A percentile compares a stretch with the other conserved stretches of the same genome.
Evolutionary conservation across 2,329 filamentous ascomycete species (phyloP).

Genomic region (Trichoderma sp.): DNA sequence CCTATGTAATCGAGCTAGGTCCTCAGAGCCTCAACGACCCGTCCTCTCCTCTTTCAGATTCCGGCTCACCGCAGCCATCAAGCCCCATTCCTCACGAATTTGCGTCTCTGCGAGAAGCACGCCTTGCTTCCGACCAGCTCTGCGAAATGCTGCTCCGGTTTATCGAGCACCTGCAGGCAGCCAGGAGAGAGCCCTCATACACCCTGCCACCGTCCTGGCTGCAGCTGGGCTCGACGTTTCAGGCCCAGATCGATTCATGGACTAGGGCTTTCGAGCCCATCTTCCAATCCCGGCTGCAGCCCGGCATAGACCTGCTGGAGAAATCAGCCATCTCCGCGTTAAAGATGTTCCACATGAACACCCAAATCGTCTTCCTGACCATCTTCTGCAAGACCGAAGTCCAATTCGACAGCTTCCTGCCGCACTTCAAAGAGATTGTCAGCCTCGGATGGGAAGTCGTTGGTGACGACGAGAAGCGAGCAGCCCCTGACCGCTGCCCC

Average conservation of each 20-base stretch:
- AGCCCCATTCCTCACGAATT: conserved; percentile 42
- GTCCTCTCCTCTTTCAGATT: conserved; percentile 44
- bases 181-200: conserved; percentile 53
- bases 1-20: conserved; percentile 56
- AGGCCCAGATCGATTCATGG: conserved; percentile 56
- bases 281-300: conserved; percentile 50
- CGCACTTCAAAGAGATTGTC: conserved; percentile 57
- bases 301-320: conserved; percentile 55
- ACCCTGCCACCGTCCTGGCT: conserved; percentile 52
- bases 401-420: conserved; percentile 57
- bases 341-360: conserved; percentile 64
- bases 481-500: conserved; percentile 49
- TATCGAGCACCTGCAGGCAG: conserved; percentile 55
- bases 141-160: conserved; percentile 60
- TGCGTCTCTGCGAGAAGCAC: conserved; percentile 54
- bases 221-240: conserved; percentile 52
- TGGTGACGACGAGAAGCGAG: conserved; percentile 57
- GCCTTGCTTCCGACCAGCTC: conserved; percentile 57
- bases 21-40: conserved; percentile 36
- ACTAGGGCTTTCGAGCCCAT: conserved; percentile 58
- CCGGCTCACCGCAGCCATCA: conserved; percentile 43
- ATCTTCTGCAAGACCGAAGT: conserved; percentile 61
- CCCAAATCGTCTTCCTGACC: conserved; percentile 59
- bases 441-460: conserved; percentile 61
- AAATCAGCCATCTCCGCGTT: conserved; percentile 62